Evolutionary conservation across 805 yeast genomes (phyloP).

Genomic region (Candida ovalis): DNA sequence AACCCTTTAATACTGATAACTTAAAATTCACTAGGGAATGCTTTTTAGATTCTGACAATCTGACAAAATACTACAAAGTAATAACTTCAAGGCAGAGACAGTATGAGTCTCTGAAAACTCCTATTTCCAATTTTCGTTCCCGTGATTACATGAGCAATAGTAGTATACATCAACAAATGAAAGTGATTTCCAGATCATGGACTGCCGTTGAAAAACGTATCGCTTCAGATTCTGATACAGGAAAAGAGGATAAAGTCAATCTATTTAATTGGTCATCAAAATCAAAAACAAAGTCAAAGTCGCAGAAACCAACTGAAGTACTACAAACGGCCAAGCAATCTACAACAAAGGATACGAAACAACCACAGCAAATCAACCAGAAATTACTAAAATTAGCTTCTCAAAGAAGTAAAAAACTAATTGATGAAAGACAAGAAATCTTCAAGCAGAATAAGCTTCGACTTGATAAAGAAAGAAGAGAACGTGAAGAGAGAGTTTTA

Average conservation of each 20-base stretch:
- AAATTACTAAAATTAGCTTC: constrained; percentile 20
- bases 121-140: constrained; percentile 17
- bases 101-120: neutral
- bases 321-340: neutral
- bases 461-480: constrained; percentile 18
- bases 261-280: constrained; percentile 19
- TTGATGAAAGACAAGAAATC: constrained; percentile 19
- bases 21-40: neutral
- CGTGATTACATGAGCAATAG: constrained; percentile 16
- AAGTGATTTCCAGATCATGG: constrained; percentile 22
- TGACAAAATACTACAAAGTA: constrained; percentile 10
- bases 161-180: constrained; percentile 9
- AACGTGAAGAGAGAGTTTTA: constrained; percentile 21
- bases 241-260: constrained; percentile 3
- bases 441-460: constrained; percentile 11
- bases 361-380: constrained; percentile 17
- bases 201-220: constrained; percentile 26
- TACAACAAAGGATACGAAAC: neutral
- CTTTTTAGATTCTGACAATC: constrained; percentile 1
- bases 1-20: neutral
- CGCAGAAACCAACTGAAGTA: constrained; percentile 2
- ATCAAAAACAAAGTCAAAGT: constrained; percentile 4
- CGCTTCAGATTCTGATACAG: constrained; percentile 5
- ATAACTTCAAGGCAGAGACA: constrained; percentile 10
- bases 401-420: constrained; percentile 14